Base-by-base conservation (phyloP, 768 basidiomycete genomes). In the Russula abietina region DNA sequence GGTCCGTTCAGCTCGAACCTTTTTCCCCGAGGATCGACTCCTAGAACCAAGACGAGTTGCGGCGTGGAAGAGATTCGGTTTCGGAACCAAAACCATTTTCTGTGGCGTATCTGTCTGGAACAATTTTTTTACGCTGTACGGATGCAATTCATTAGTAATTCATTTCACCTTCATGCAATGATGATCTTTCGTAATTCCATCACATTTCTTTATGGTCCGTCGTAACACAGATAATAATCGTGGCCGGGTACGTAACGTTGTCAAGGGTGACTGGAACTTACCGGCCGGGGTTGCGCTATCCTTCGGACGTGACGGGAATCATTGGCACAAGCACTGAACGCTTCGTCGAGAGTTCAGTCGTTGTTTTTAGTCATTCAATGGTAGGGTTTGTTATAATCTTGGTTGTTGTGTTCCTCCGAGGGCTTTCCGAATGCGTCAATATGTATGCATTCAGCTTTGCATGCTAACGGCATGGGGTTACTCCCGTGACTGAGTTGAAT, bases 31-130 rank as follows among this genome's bases (percentile, higher is more conserved):
- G 22, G 22, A 17, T 45, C 30, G 45, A 45, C 30, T 56, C 11
- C 12, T 43, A 14, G n/a, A n/a, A 50, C 19, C 5, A 57, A 46
- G 33, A 57, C 46, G 36, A 46, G 24, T 48, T 48, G 45, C 38
- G 53, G 49, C 45, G 33, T 66, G 17, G 52, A 56, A 39, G 39
- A n/a, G 46, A n/a, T 56, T 39, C 38, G 38, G 14, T 39, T 39
- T 39, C 45, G 45, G 53, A 26, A 57, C 49, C 46, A 61, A 41
- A 26, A 53, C 50, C 46, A 61, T 66, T 33, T 79, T 77, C 65
- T 75, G 38, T 66, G 77, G 53, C 70, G 76, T 33, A 73, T 75
- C 22, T 78, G 77, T 59, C 77, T 32, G 72, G 0, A 75, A 17
- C 38, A 1, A 1, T 39, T 39, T 36, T 36, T 2, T 73, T 73